Base-by-base conservation (phyloP, 768 basidiomycete genomes). In the Lepiota venenata region DNA sequence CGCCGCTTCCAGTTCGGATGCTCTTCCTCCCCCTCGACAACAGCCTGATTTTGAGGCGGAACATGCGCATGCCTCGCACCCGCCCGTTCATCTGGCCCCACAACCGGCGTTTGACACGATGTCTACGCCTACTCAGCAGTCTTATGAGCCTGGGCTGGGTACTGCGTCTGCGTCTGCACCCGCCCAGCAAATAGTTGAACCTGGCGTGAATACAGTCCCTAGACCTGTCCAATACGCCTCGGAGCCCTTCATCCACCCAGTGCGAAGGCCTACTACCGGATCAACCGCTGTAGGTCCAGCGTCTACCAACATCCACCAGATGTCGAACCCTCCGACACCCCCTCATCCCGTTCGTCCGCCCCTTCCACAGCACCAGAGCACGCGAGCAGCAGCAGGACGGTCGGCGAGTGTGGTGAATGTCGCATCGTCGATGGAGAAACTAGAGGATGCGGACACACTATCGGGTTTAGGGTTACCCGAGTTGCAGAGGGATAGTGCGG, bases 391-490 rank as follows among this genome's bases (percentile, higher is more conserved):
- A 14, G 8, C 14, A 2, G 45, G 22, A 10, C 44, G 45, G 8
- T 39, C 52, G 22, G 9, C 18, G 20, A 45, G 51, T 25, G 14
- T 4, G 2, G 52, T 44, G 6, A 29, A 39, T 36, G n/a, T 25
- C 22, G 29, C 43, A 9, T 29, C 52, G 4, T 32, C 45, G 12
- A 27, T 25, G 18, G 56, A 58, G 20, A 49, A 45, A 22, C 27
- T 49, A 8, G 57, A 58, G n/a, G 53, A 55, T 21, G 3, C 36
- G 21, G 58, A 59, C 4, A 56, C 58, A 3, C 9, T 52, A 16
- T 59, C 55, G 14, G 58, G 41, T 1, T 18, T 47, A 4, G 49
- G 39, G 21, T 38, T 38, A 4, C 51, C 46, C 15, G 57, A 58
- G 22, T 45, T 54, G 37, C 44, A 47, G 5, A 47, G 52, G 21